phyloP scores from a whole-genome alignment of 768 basidiomycete species.

The Panaeolus cyanescens region DNA sequence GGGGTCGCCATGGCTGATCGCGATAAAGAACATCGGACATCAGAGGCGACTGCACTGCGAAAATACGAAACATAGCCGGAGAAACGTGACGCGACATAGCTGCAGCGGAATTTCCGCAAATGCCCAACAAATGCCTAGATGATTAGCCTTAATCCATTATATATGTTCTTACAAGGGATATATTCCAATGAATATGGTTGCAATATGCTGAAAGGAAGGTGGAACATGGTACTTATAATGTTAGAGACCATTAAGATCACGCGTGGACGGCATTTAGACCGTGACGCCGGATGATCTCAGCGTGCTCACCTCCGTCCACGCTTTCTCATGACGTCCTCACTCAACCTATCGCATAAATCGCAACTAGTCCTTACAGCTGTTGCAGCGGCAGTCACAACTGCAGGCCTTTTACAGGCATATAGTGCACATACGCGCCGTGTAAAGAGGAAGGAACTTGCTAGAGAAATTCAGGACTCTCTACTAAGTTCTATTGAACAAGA shows the following conservation, averaged over 20 bases:
- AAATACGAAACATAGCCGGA: not conserved
- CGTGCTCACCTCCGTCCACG: not conserved
- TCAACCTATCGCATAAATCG: constrained; percentile 53
- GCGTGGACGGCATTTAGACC: not conserved
- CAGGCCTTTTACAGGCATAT: constrained; percentile 60
- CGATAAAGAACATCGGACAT: not conserved
- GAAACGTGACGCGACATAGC: not conserved
- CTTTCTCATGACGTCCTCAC: constrained; percentile 1
- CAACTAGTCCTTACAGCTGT: constrained; percentile 71
- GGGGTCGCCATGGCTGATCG: constrained; percentile 10
- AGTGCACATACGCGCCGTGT: constrained; percentile 45
- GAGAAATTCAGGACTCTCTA: constrained; percentile 59
- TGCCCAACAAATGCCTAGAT: no score
- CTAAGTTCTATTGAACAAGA: constrained; percentile 21
- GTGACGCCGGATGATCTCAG: not conserved
- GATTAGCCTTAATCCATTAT: no score
- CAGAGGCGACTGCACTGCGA: not conserved
- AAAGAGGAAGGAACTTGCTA: constrained; percentile 55
- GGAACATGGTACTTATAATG: no score
- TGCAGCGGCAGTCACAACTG: constrained; percentile 64
- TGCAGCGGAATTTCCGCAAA: no score
- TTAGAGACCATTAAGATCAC: not conserved
- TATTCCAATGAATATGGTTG: not conserved
- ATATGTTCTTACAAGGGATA: no score
- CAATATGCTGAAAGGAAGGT: not conserved